These are phyloP conservation scores for Spathaspora sp. DNA, from an alignment of 805 yeast genomes.

Conservation along the genomic window DNA sequence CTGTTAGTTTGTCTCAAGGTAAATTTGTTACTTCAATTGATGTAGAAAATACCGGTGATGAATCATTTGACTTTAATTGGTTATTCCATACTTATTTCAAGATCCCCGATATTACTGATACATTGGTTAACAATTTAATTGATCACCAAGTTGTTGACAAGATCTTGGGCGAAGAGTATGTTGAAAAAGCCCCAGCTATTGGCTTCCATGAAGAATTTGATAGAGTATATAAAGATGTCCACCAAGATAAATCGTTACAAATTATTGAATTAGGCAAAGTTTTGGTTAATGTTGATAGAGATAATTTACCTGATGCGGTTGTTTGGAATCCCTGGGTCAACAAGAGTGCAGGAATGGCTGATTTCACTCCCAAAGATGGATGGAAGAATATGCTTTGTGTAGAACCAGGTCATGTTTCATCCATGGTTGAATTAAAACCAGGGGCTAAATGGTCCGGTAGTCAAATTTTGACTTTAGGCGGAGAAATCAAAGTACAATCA, in stretches of 20 bases:
- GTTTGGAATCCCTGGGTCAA: conserved; percentile 98
- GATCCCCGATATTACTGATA: conserved; percentile 73
- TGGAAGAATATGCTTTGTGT: conserved; percentile 87
- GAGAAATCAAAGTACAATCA: conserved; percentile 59
- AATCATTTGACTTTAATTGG: conserved; percentile 83
- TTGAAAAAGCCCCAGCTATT: conserved; percentile 72
- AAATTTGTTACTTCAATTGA: conserved; percentile 67
- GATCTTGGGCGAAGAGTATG: conserved; percentile 56
- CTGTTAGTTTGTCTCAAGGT: conserved; percentile 58
- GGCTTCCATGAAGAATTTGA: conserved; percentile 78
- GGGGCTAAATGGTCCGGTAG: conserved; percentile 74
- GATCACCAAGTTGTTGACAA: conserved; percentile 77
- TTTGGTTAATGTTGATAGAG: conserved; percentile 61
- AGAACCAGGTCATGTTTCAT: conserved; percentile 87
- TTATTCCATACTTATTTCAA: conserved; percentile 87
- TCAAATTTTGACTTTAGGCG: conserved; percentile 57
- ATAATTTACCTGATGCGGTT: conserved; percentile 64
- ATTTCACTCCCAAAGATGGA: conserved; percentile 83
- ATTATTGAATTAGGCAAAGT: conserved; percentile 72
- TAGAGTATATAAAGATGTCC: conserved; percentile 70
- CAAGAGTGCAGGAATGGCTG: conserved; percentile 79
- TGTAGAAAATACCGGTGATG: conserved; percentile 65
- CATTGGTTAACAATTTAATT: conserved; percentile 71
- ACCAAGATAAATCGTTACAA: conserved; percentile 53
- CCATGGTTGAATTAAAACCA: conserved; percentile 60